These are phyloP conservation scores for Claviceps paspali DNA, from an alignment of 2,329 filamentous ascomycete species.

Conservation along the genomic window DNA sequence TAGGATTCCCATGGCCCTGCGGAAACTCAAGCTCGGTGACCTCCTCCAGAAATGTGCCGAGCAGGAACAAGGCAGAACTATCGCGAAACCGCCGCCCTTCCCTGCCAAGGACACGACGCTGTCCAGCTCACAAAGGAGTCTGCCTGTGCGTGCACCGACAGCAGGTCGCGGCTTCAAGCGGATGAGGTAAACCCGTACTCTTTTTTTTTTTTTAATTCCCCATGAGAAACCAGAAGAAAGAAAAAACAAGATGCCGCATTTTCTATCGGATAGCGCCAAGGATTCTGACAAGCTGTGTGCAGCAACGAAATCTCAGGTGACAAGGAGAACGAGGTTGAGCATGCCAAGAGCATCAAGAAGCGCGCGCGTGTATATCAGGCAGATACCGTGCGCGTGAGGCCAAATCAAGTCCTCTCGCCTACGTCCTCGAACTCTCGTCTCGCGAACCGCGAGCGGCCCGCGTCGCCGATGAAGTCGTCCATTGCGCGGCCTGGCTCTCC, in stretches of 20 bases:
- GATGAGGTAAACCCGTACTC: conserved; percentile 28
- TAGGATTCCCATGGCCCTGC: conserved; percentile 66
- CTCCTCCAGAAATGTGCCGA: conserved; percentile 42
- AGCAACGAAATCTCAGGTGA: conserved; percentile 53
- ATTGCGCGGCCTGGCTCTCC: conserved; percentile 46
- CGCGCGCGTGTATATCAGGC: conserved; percentile 30
- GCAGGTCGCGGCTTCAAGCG: conserved; percentile 27
- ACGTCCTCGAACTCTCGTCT: conserved; percentile 68
- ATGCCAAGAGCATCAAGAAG: conserved; percentile 56
- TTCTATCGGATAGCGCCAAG: conserved; percentile 1
- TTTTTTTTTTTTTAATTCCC: too few relatives aligned
- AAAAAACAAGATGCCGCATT: conserved; percentile 8
- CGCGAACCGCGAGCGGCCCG: conserved; percentile 28
- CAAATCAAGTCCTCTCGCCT: conserved; percentile 59
- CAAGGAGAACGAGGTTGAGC: conserved; percentile 58
- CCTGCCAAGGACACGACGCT: conserved; percentile 33
- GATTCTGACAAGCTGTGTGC: conserved; percentile 8
- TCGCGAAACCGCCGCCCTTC: conserved; percentile 28
- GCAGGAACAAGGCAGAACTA: conserved; percentile 26
- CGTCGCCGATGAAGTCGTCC: conserved; percentile 41
- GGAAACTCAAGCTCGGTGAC: conserved; percentile 71
- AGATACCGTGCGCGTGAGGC: conserved; percentile 21
- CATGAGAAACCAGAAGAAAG: neutral
- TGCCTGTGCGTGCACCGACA: conserved; percentile 9
- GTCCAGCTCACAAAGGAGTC: conserved; percentile 21